Conservation (phyloP, 2,329 filamentous ascomycete genomes). For the Fusarium sp. region DNA sequence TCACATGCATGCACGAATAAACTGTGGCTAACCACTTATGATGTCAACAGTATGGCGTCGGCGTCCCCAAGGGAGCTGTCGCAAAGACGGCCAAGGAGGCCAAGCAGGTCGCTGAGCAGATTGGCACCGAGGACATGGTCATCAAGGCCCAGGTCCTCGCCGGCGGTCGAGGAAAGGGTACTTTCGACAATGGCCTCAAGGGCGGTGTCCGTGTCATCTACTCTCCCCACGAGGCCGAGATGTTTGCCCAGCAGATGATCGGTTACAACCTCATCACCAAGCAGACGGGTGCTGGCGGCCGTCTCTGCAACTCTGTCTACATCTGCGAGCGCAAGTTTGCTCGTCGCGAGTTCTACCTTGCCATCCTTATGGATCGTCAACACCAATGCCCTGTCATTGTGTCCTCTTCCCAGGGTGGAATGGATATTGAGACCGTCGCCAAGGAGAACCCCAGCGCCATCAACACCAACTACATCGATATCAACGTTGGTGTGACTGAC, state of each 20-base stretch:
- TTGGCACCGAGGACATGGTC: slow-evolving; percentile 96
- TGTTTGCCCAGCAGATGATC: slow-evolving; percentile 99
- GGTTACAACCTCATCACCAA: slow-evolving; percentile 99
- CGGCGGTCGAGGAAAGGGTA: slow-evolving; percentile 96
- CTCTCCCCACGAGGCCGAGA: slow-evolving; percentile 94
- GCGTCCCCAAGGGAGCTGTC: slow-evolving; percentile 90
- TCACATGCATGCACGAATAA: slow-evolving; percentile 1
- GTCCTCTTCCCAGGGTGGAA: slow-evolving; percentile 96
- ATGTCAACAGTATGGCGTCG: slow-evolving; percentile 84
- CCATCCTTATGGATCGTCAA: slow-evolving; percentile 96
- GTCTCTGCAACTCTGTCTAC: slow-evolving; percentile 97
- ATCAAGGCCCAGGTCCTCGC: slow-evolving; percentile 99
- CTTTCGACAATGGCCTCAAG: slow-evolving; percentile 98
- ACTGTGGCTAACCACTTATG: slow-evolving; percentile 36
- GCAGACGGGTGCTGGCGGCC: slow-evolving; percentile 94
- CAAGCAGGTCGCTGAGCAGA: slow-evolving; percentile 88
- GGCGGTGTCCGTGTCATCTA: slow-evolving; percentile 99
- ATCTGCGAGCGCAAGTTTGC: slow-evolving; percentile 99
- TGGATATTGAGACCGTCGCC: slow-evolving; percentile 98
- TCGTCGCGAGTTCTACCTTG: slow-evolving; percentile 98
- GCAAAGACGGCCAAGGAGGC: slow-evolving; percentile 88
- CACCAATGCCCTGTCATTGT: slow-evolving; percentile 95
- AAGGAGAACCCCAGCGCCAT: slow-evolving; percentile 98
- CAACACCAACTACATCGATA: slow-evolving; percentile 92
- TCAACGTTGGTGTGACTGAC: slow-evolving; percentile 94